Evolutionary conservation across 2,329 filamentous ascomycete species (phyloP).

Genomic region (Pseudocercospora crystallina): DNA sequence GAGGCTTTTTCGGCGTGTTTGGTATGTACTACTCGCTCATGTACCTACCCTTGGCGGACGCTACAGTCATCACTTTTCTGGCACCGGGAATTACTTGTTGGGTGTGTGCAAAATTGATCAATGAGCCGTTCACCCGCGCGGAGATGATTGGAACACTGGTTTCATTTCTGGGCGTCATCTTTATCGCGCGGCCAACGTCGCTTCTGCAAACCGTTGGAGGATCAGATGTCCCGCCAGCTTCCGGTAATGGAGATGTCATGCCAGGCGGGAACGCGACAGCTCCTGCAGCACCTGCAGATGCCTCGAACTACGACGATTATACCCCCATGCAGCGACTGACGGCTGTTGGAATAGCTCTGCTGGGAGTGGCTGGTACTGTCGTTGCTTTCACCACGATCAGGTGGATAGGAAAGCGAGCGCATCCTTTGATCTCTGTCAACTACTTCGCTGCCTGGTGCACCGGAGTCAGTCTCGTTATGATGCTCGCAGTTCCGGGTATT

Average conservation of each 20-base stretch:
- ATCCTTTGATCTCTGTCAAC: conserved; percentile 81
- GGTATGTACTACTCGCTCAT: conserved; percentile 73
- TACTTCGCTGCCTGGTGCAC: conserved; percentile 75
- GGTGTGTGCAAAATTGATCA: conserved; percentile 71
- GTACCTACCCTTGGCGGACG: conserved; percentile 82
- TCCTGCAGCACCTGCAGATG: conserved; percentile 21
- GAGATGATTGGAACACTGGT: conserved; percentile 75
- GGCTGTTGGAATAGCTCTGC: conserved; percentile 69
- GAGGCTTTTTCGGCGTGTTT: conserved; percentile 75
- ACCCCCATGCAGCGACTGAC: conserved; percentile 65
- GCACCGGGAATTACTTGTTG: conserved; percentile 77
- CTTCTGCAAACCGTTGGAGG: conserved; percentile 48
- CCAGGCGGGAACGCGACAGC: conserved; percentile 34
- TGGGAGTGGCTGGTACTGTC: conserved; percentile 75
- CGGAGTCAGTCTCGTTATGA: conserved; percentile 62
- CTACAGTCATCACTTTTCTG: conserved; percentile 86
- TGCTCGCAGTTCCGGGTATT: conserved; percentile 57
- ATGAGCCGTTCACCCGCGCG: conserved; percentile 73
- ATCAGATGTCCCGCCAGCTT: conserved; percentile 31
- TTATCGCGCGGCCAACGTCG: conserved; percentile 73
- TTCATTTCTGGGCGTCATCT: conserved; percentile 74
- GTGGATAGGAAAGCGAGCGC: conserved; percentile 75
- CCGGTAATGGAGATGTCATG: conserved; percentile 33
- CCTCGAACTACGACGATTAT: conserved; percentile 42
- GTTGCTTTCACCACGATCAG: conserved; percentile 74